Conservation (phyloP, 768 basidiomycete species). For the Suillus lakei region DNA sequence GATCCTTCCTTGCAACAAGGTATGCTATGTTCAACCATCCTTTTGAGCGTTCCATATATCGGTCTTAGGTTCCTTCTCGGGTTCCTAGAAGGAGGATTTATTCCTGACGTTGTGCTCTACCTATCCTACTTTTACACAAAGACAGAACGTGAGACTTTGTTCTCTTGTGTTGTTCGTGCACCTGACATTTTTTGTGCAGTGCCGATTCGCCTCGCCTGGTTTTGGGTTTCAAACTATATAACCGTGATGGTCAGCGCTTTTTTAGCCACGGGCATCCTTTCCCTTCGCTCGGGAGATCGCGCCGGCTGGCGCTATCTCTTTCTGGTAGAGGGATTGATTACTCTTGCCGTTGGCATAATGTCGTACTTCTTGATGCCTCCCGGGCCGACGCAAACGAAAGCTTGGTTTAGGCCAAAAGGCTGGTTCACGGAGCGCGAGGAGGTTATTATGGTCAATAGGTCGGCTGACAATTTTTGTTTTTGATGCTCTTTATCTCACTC, state of each 20-base stretch:
- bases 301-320: conserved; percentile 66
- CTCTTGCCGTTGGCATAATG: conserved; percentile 51
- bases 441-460: conserved; percentile 58
- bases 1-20: conserved; percentile 60
- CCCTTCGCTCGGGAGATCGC: conserved; percentile 35
- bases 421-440: conserved; percentile 68
- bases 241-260: conserved; percentile 63
- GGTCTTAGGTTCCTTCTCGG: conserved; percentile 51
- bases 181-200: neutral
- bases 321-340: conserved; percentile 56
- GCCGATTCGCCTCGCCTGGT: conserved; percentile 58
- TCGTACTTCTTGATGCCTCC: conserved; percentile 64
- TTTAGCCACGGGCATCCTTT: conserved; percentile 56
- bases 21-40: conserved; percentile 20
- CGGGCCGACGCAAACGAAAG: conserved; percentile 59
- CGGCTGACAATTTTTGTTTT: neutral
- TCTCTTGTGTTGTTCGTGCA: neutral
- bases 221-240: conserved; percentile 67
- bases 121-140: conserved; percentile 70
- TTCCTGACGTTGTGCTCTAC: conserved; percentile 68
- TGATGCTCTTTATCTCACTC: neutral
- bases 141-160: conserved; percentile 45
- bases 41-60: neutral
- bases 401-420: conserved; percentile 58
- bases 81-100: conserved; percentile 68